Evolutionary conservation across 129 eudicot genomes (phyloP), one percentile per base, ranked within the genome.

Genomic region (Flaveria brownii): DNA sequence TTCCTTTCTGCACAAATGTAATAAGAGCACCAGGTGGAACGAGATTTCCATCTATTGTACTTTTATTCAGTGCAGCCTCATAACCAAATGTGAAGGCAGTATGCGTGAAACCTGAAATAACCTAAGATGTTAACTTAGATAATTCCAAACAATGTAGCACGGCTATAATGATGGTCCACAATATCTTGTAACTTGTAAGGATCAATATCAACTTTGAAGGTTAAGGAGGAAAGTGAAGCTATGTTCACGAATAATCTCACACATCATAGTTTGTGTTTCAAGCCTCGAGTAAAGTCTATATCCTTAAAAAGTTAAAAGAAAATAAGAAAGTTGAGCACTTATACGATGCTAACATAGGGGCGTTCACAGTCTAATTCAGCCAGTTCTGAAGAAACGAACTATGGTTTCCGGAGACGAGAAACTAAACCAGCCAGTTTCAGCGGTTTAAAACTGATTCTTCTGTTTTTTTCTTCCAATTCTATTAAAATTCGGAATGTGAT

Each of bases 11-110:
- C 54, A 93, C 86, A 79, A 88, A 93, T 57, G 90, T 90, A 76
- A 93, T 87, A 73, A 93, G 98, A 39, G 96, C 98, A 77, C 96
- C 96, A 17, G 98, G 95, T 26, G 98, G 98, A 78, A 93, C 96
- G 46, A 93, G 63, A 78, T 90, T 93, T 30, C 94, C 98, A 80
- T 93, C 98, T 49, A 93, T 88, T 12, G 85, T 76, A 78, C 88
- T 85, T 85, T 88, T 93, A 75, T 80, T 80, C 71, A 93, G 83
- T 66, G 96, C 95, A 63, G 96, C 96, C 82, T 93, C 98, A 68
- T 86, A 86, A 66, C 96, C 98, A 33, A 93, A 82, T 72, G 95
- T 79, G 80, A 90, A 93, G 42, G 98, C 96, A 65, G 98, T 69
- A 80, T 93, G 98, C 46, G 92, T 83, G 84, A 93, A 93, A 75